Conservation (phyloP, 2,329 filamentous ascomycete species). For the Alternaria brassicicola region DNA sequence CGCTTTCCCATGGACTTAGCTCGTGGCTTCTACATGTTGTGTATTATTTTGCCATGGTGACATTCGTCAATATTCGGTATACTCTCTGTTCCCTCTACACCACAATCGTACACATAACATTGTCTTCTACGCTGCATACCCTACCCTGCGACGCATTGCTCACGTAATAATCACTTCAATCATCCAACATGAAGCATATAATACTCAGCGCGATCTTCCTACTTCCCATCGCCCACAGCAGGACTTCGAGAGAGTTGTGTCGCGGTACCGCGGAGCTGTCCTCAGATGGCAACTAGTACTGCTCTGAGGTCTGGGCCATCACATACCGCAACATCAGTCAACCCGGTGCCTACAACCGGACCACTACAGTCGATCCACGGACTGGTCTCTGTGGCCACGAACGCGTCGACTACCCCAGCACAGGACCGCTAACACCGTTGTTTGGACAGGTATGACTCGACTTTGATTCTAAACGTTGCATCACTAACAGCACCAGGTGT, state of each 20-base stretch:
- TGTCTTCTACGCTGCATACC: background rate
- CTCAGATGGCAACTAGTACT: constrained; percentile 68
- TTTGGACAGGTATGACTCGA: constrained; percentile 66
- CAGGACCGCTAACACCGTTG: constrained; percentile 68
- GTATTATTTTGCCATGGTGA: background rate
- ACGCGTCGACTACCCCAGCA: constrained; percentile 62
- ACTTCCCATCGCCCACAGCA: constrained; percentile 24
- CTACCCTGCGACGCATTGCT: constrained; percentile 10
- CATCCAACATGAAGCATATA: constrained; percentile 29
- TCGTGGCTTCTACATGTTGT: background rate
- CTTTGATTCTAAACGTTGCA: background rate
- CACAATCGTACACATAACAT: background rate
- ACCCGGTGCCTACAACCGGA: constrained; percentile 67
- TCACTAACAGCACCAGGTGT: constrained; percentile 60
- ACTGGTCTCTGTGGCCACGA: constrained; percentile 63
- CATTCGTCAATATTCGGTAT: background rate
- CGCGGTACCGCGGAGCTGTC: constrained; percentile 36
- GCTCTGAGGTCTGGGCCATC: constrained; percentile 68
- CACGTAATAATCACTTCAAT: constrained; percentile 5
- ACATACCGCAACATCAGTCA: constrained; percentile 68
- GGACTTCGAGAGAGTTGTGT: constrained; percentile 43
- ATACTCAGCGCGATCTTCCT: constrained; percentile 20
- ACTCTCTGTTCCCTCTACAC: background rate
- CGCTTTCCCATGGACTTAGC: background rate
- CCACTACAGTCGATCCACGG: constrained; percentile 64